phyloP scores from a whole-genome alignment of 768 basidiomycete species.

The Sistotremastrum niveocremeum region DNA sequence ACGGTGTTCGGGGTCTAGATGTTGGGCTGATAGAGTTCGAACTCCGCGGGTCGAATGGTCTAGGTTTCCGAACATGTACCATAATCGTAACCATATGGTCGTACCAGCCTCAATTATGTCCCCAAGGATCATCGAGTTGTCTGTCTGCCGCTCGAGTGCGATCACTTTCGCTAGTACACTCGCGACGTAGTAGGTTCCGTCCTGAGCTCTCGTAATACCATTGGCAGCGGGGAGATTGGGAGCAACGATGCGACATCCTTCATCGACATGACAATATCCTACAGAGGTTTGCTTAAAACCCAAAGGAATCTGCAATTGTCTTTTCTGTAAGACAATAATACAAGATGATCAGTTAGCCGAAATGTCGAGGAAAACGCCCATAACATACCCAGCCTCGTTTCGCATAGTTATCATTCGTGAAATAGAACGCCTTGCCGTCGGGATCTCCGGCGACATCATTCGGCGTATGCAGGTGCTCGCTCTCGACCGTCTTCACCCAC shows the following conservation, averaged over 20 bases:
- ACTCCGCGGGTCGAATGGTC: no score
- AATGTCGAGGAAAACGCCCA: not conserved
- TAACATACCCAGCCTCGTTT: conserved; percentile 41
- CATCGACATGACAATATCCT: conserved; percentile 47
- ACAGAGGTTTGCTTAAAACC: conserved; percentile 30
- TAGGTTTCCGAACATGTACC: no score
- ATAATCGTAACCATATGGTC: no score
- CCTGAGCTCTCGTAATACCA: conserved; percentile 41
- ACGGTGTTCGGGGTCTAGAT: no score
- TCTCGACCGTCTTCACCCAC: conserved; percentile 44
- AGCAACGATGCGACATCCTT: conserved; percentile 49
- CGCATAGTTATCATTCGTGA: conserved; percentile 51
- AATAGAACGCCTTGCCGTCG: conserved; percentile 51
- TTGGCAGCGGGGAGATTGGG: conserved; percentile 39
- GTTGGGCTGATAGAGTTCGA: no score
- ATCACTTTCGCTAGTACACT: conserved; percentile 24
- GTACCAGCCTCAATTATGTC: conserved; percentile 44
- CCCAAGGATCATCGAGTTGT: conserved; percentile 40
- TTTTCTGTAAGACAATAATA: conserved; percentile 8
- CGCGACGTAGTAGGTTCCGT: conserved; percentile 54
- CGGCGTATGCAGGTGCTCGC: conserved; percentile 45
- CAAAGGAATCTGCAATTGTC: conserved; percentile 17
- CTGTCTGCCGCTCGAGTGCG: conserved; percentile 43
- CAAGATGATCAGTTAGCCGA: not conserved
- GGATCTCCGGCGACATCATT: conserved; percentile 59